Conservation (phyloP, 441 rosid species). For the Mallotus japonicus region DNA sequence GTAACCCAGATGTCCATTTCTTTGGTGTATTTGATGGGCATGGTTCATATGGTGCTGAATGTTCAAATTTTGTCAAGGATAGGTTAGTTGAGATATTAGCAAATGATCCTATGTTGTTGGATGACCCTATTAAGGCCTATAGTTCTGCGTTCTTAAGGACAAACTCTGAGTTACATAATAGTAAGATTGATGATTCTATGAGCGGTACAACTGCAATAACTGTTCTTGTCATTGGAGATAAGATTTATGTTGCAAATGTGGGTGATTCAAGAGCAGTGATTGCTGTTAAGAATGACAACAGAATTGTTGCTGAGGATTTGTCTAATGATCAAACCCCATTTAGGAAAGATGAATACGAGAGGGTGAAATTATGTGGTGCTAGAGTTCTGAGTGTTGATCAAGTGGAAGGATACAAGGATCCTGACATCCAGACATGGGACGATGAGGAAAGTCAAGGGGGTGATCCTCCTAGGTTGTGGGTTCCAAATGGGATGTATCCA, state of each 20-base stretch:
- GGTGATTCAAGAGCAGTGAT: slow-evolving; percentile 95
- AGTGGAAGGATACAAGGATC: slow-evolving; percentile 85
- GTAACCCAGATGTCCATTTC: slow-evolving; percentile 86
- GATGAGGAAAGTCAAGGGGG: slow-evolving; percentile 82
- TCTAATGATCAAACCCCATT: slow-evolving; percentile 95
- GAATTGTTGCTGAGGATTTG: slow-evolving; percentile 65
- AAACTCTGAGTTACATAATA: slow-evolving; percentile 62
- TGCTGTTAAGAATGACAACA: slow-evolving; percentile 59
- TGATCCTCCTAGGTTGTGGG: slow-evolving; percentile 98
- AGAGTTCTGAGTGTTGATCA: slow-evolving; percentile 87
- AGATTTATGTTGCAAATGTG: slow-evolving; percentile 76
- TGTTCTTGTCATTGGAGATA: slow-evolving; percentile 80
- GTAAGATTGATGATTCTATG: slow-evolving; percentile 81
- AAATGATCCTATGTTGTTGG: slow-evolving; percentile 54
- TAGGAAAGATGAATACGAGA: slow-evolving; percentile 85
- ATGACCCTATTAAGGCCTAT: slow-evolving; percentile 77
- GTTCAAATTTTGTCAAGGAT: slow-evolving; percentile 77
- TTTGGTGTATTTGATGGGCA: slow-evolving; percentile 98
- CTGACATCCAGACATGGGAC: slow-evolving; percentile 73
- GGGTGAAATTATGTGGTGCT: slow-evolving; percentile 90
- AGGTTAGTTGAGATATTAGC: slow-evolving; percentile 66
- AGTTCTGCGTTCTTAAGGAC: slow-evolving; percentile 57
- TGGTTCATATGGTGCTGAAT: slow-evolving; percentile 70
- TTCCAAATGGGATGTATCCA: slow-evolving; percentile 84
- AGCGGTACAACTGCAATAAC: slow-evolving; percentile 97